Conservation (phyloP, 768 basidiomycete genomes). For the Rhodotorula kratochvilovae region DNA sequence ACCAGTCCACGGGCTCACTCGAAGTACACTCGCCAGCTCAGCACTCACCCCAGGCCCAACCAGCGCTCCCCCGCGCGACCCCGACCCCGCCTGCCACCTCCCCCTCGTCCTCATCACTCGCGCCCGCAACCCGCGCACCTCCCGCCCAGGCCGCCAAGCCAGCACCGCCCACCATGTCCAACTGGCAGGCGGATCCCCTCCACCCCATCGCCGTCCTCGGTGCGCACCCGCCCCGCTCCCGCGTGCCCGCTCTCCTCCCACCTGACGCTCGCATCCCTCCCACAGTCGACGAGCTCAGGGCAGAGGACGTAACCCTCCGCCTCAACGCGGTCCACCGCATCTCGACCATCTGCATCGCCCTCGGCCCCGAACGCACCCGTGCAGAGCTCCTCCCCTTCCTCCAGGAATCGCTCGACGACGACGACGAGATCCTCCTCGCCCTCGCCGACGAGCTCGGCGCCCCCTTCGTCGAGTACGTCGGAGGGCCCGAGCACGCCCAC, state of each 20-base stretch:
- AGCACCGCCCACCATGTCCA: not conserved
- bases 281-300: conserved; percentile 86
- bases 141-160: too few species aligned
- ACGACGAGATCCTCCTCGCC: conserved; percentile 94
- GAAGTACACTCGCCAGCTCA: too few species aligned
- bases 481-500: conserved; percentile 81
- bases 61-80: too few species aligned
- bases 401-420: conserved; percentile 98
- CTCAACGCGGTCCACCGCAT: conserved; percentile 95
- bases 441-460: conserved; percentile 90
- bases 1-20: too few species aligned
- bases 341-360: conserved; percentile 93
- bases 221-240: not conserved
- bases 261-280: not conserved
- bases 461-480: conserved; percentile 89
- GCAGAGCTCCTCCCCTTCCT: conserved; percentile 95
- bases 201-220: conserved; percentile 39
- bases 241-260: not conserved
- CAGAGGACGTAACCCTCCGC: conserved; percentile 92
- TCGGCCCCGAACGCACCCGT: conserved; percentile 89
- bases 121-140: not conserved
- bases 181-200: conserved; percentile 27
- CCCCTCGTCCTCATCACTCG: not conserved
- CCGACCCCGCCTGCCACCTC: not conserved
- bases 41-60: too few species aligned